Percentiles rank a stretch among this genome's conserved stretches.
These are phyloP conservation scores for Casuarina cunninghamiana DNA, from an alignment of 306 rosid species.

Conservation along the genomic window DNA sequence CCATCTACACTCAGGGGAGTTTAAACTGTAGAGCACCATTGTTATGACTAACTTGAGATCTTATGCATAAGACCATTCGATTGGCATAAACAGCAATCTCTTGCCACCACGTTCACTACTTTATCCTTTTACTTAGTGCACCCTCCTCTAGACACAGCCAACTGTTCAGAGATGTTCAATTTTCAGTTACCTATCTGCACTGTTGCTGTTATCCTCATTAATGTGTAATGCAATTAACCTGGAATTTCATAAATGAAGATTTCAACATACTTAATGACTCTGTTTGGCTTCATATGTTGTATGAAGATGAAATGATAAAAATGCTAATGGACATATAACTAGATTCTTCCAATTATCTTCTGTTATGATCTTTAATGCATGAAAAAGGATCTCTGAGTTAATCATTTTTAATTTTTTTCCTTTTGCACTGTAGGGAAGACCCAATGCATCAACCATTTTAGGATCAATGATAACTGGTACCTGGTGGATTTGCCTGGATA, in stretches of 20 bases:
- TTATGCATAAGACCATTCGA: not conserved
- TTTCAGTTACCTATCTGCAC: not conserved
- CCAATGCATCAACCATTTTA: slow-evolving; percentile 95
- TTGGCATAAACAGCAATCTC: not conserved
- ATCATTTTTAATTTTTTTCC: not conserved
- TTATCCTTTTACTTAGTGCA: not conserved
- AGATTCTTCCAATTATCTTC: not conserved
- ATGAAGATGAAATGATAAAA: not conserved
- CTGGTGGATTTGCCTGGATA: slow-evolving; percentile 98
- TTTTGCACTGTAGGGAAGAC: slow-evolving; percentile 70
- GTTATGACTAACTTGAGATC: not conserved
- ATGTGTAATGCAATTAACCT: not conserved
- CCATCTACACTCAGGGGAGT: not conserved
- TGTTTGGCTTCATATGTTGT: not conserved
- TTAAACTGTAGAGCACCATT: not conserved
- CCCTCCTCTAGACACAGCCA: not conserved
- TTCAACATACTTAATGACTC: not conserved
- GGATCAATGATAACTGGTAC: slow-evolving; percentile 87
- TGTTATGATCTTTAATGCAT: not conserved
- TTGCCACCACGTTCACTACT: not conserved
- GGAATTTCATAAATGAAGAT: not conserved
- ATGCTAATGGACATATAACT: not conserved
- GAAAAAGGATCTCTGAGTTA: not conserved
- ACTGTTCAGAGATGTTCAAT: not conserved
- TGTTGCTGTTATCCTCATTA: not conserved